These are phyloP conservation scores for Corylus avellana DNA, from an alignment of 306 rosid genomes.

Conservation along the genomic window DNA sequence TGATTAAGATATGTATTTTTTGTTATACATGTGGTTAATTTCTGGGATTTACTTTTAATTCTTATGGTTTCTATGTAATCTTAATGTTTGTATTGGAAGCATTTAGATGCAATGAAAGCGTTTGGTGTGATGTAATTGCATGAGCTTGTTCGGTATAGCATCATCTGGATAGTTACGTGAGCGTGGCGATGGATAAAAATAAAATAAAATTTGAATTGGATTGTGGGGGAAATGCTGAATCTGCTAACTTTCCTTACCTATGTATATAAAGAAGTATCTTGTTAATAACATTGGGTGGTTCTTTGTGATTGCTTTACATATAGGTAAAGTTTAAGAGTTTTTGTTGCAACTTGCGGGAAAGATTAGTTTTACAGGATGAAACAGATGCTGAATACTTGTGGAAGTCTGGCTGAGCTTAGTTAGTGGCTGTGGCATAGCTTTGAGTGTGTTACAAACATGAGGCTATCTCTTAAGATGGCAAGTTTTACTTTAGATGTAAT, in stretches of 20 bases:
- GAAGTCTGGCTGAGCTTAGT: background rate
- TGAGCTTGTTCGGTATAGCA: background rate
- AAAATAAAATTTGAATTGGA: background rate
- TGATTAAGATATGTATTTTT: too few relatives aligned
- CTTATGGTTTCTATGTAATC: background rate
- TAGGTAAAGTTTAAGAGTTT: background rate
- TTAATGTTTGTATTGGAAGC: background rate
- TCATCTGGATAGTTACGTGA: background rate
- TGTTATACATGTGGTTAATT: background rate
- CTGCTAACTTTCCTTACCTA: background rate
- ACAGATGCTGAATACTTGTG: background rate
- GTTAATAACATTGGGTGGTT: background rate
- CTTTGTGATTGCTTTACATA: background rate
- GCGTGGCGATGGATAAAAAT: background rate
- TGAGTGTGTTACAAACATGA: background rate
- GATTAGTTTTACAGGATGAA: background rate
- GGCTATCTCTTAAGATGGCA: background rate
- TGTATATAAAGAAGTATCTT: background rate
- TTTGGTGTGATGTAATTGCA: background rate
- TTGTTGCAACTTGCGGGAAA: background rate
- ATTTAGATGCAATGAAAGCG: background rate
- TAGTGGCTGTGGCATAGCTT: background rate
- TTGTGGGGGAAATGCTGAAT: background rate
- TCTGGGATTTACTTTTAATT: background rate
- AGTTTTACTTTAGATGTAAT: background rate